Conservation (phyloP, 352 stramenopile genomes). For the Plasmopara muralis region DNA sequence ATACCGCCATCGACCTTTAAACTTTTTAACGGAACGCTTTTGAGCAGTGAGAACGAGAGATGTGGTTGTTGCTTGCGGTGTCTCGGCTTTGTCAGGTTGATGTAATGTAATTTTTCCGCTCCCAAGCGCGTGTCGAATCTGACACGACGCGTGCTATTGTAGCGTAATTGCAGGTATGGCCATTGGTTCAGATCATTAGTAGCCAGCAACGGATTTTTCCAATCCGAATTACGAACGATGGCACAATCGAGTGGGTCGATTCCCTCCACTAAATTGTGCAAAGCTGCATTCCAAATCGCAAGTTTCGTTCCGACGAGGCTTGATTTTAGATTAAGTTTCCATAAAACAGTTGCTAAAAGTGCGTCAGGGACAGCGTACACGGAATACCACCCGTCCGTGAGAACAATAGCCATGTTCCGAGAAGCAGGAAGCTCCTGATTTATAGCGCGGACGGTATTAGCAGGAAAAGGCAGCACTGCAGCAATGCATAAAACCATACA, state of each 20-base stretch:
- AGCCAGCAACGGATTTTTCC: constrained; percentile 42
- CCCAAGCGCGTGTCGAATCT: constrained; percentile 36
- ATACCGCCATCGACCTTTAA: constrained; percentile 58
- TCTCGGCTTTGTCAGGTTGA: constrained; percentile 2
- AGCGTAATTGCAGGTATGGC: constrained; percentile 55
- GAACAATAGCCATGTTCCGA: constrained; percentile 53
- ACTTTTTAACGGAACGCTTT: constrained; percentile 55
- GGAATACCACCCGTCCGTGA: constrained; percentile 73
- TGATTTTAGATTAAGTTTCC: constrained; percentile 34
- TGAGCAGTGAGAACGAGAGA: constrained; percentile 43
- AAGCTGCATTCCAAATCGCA: constrained; percentile 52
- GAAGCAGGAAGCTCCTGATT: constrained; percentile 39
- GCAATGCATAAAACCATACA: constrained; percentile 66
- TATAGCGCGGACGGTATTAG: constrained; percentile 15
- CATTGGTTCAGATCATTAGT: constrained; percentile 43
- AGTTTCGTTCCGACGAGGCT: constrained; percentile 56
- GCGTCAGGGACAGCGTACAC: constrained; percentile 52
- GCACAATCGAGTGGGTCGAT: constrained; percentile 62
- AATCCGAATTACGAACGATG: constrained; percentile 28
- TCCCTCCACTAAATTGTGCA: constrained; percentile 59
- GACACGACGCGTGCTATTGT: constrained; percentile 63
- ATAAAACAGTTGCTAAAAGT: constrained; percentile 33
- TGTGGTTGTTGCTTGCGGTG: constrained; percentile 19
- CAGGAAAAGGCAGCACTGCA: constrained; percentile 38
- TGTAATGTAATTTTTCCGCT: constrained; percentile 31